Evolutionary conservation across 1,139 yeast genomes (phyloP).

Genomic region (Taphrina betulina): DNA sequence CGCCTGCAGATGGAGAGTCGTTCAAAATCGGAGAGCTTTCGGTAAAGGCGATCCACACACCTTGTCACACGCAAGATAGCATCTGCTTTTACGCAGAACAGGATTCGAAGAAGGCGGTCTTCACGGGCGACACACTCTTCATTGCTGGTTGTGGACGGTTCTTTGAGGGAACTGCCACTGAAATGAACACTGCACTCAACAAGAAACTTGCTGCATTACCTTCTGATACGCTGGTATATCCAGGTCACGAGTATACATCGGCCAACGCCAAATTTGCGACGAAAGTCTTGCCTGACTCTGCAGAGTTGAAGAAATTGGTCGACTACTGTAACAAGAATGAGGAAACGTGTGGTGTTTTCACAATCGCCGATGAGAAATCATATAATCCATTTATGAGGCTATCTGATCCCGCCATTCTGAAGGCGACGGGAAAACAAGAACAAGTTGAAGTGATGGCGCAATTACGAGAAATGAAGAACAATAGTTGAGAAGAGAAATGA

Average conservation of each 20-base stretch:
- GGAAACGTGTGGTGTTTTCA: constrained; percentile 76
- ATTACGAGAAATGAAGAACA: constrained; percentile 69
- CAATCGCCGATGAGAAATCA: constrained; percentile 75
- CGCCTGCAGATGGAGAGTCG: constrained; percentile 59
- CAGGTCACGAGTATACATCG: constrained; percentile 94
- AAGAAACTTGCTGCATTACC: constrained; percentile 61
- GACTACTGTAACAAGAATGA: constrained; percentile 57
- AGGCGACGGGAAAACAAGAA: constrained; percentile 49
- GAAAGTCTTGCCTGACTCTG: constrained; percentile 53
- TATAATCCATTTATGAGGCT: constrained; percentile 90
- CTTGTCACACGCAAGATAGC: constrained; percentile 90
- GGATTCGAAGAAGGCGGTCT: constrained; percentile 68
- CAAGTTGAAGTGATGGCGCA: constrained; percentile 61
- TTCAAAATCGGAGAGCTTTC: constrained; percentile 59
- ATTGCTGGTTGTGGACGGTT: constrained; percentile 95
- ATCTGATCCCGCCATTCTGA: constrained; percentile 55
- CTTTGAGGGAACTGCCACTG: constrained; percentile 75
- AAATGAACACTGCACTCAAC: constrained; percentile 74
- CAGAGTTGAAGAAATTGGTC: constrained; percentile 57
- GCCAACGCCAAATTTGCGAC: constrained; percentile 75
- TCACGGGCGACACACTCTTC: constrained; percentile 94
- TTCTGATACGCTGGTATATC: constrained; percentile 65
- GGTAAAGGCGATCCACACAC: constrained; percentile 87
- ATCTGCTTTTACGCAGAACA: constrained; percentile 72
- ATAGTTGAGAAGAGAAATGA: not conserved